Base-by-base conservation (phyloP, 306 rosid genomes). In the Cucurbita maxima region DNA sequence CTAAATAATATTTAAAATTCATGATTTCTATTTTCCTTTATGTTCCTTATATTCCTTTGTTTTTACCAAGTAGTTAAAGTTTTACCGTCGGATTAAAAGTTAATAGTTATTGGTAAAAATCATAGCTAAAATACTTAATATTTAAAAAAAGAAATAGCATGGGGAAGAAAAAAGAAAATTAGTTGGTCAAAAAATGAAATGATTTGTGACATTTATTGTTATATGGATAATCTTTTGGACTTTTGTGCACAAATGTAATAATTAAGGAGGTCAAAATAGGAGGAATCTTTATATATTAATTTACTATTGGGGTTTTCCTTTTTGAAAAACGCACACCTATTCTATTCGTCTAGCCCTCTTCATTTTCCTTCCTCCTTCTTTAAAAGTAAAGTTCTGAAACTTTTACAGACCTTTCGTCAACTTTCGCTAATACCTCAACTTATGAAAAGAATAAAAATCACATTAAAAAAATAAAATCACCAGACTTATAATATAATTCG, bases 341-440 rank as follows among this genome's bases (percentile, higher is more conserved):
- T 41, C n/a, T 66, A 66, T 41, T 10, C n/a, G n/a, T 66, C 16
- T 66, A 66, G 37, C 54, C 19, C 72, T 43, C 72, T 62, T 62
- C 50, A 38, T 62, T 14, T 60, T 60, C 48, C 50, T n/a, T 62
- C 70, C 13, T 3, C 14, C 69, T 36, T 38, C 50, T 66, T 66
- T 67, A 6, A 67, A 67, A 67, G 56, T 67, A 67, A 67, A 67
- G 73, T 22, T 67, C 45, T 45, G 41, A 44, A 67, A 44, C 73
- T 67, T 67, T 67, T 56, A 45, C 73, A 44, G 73, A 67, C 56
- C 73, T 67, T 67, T 67, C 56, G 22, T 56, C 73, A 67, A 45
- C 73, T 67, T 67, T 67, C 41, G 41, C 55, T 7, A 67, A 67
- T 22, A 30, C 36, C 41, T 22, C 41, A 19, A 67, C 11, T 67